phyloP scores from a whole-genome alignment of 208 protist genomes.

The Herpetomonas samuelpessoai region DNA sequence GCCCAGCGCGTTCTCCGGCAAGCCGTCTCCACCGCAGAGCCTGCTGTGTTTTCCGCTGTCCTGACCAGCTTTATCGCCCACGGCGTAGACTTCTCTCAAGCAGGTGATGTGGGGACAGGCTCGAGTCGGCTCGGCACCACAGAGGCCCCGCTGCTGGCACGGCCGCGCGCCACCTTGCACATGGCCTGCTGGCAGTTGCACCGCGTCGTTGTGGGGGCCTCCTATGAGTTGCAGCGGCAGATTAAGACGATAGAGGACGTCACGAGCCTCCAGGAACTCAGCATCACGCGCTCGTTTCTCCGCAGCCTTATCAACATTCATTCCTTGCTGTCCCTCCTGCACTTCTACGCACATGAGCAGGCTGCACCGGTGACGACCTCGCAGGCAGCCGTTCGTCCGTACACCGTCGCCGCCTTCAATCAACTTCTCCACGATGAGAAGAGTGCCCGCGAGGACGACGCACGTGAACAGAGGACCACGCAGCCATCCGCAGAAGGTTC shows the following conservation, averaged over 20 bases:
- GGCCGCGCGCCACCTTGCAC: neutral
- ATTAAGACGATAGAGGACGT: neutral
- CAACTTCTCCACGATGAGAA: slow-evolving; percentile 11
- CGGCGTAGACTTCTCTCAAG: slow-evolving; percentile 29
- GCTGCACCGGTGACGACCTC: neutral
- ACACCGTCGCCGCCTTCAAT: slow-evolving; percentile 22
- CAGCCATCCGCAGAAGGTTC: neutral
- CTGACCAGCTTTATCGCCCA: slow-evolving; percentile 27
- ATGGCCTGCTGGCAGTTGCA: neutral
- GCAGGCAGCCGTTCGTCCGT: neutral
- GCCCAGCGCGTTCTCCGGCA: slow-evolving; percentile 21
- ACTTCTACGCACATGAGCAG: neutral
- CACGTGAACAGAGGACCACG: no score
- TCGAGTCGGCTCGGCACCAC: no score
- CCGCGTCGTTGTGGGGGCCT: neutral
- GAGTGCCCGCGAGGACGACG: slow-evolving; percentile 1
- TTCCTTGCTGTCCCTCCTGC: neutral
- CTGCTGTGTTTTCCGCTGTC: slow-evolving; percentile 25
- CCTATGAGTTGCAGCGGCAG: neutral
- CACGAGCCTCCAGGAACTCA: neutral
- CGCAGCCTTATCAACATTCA: neutral
- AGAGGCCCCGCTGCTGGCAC: neutral
- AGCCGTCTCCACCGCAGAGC: slow-evolving; percentile 12
- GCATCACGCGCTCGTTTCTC: neutral
- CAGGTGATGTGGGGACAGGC: no score